Evolutionary conservation across 306 rosid genomes (phyloP).

Genomic region (Phaseolus lunatus): DNA sequence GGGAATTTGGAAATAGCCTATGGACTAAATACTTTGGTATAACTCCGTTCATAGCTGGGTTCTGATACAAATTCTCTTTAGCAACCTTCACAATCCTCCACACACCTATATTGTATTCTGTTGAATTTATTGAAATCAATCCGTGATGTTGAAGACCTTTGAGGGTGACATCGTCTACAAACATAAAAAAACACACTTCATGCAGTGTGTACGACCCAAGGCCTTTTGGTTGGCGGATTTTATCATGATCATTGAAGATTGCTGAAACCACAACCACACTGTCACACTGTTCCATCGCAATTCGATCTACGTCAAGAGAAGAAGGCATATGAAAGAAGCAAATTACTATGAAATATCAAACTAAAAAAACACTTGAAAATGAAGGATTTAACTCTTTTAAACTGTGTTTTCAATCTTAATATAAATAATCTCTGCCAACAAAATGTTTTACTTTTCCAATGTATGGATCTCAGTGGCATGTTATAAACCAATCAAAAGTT

Average conservation of each 20-base stretch:
- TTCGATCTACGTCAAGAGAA: slow-evolving; percentile 58
- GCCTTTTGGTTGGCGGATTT: slow-evolving; percentile 85
- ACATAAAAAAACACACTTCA: slow-evolving; percentile 75
- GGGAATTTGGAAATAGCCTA: slow-evolving; percentile 78
- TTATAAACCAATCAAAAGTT: neutral
- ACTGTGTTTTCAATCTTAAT: neutral
- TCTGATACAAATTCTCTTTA: slow-evolving; percentile 60
- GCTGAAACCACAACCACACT: slow-evolving; percentile 94
- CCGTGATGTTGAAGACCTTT: slow-evolving; percentile 62
- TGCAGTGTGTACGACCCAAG: slow-evolving; percentile 72
- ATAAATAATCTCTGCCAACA: neutral
- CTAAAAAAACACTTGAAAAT: neutral
- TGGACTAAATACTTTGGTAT: slow-evolving; percentile 88
- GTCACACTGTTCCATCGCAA: slow-evolving; percentile 73
- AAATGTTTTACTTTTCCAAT: neutral
- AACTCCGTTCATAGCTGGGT: slow-evolving; percentile 93
- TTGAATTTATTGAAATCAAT: slow-evolving; percentile 48
- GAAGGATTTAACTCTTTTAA: neutral
- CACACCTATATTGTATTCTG: slow-evolving; percentile 62
- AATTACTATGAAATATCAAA: slow-evolving; percentile 9
- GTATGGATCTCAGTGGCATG: neutral
- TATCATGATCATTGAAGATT: slow-evolving; percentile 91
- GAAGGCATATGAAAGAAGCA: neutral
- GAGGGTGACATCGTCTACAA: slow-evolving; percentile 74
- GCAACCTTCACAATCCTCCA: slow-evolving; percentile 80